Evolutionary conservation across 345 rosid species (phyloP).

Genomic region (Gossypium sturtianum): DNA sequence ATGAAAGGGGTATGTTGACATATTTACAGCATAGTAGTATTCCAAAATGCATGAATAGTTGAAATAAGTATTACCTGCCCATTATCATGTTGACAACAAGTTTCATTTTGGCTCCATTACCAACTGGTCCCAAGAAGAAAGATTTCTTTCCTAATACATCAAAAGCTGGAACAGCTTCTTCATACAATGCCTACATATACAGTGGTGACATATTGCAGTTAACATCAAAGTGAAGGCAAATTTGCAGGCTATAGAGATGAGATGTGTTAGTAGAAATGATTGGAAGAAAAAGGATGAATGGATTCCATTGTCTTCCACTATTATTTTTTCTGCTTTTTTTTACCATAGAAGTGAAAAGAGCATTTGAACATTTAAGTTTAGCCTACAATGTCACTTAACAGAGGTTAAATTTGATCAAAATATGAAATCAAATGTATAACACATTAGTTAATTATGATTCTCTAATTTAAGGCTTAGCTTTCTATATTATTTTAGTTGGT

Average conservation of each 20-base stretch:
- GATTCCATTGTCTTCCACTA: neutral
- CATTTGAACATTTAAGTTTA: neutral
- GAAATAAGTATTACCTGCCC: conserved; percentile 60
- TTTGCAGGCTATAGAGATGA: neutral
- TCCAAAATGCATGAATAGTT: neutral
- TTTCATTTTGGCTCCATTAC: conserved; percentile 96
- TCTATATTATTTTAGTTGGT: no score
- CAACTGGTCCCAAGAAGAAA: conserved; percentile 79
- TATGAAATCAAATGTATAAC: neutral
- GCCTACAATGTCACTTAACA: neutral
- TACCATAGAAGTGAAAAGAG: neutral
- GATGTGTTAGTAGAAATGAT: neutral
- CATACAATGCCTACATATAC: conserved; percentile 49
- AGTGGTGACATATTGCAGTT: conserved; percentile 3
- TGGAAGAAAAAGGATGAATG: neutral
- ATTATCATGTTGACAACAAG: conserved; percentile 94
- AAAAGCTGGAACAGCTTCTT: conserved; percentile 74
- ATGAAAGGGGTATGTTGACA: neutral
- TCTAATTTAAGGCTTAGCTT: no score
- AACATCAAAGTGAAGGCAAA: conserved; percentile 9
- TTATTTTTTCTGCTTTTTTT: neutral
- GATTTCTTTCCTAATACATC: conserved; percentile 82
- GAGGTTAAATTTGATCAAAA: neutral
- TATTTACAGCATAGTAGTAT: neutral
- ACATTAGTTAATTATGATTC: no score